Percentiles rank a stretch among this genome's conserved stretches.
phyloP scores from a whole-genome alignment of 2,329 filamentous ascomycete genomes.

The Colletotrichum tabaci region DNA sequence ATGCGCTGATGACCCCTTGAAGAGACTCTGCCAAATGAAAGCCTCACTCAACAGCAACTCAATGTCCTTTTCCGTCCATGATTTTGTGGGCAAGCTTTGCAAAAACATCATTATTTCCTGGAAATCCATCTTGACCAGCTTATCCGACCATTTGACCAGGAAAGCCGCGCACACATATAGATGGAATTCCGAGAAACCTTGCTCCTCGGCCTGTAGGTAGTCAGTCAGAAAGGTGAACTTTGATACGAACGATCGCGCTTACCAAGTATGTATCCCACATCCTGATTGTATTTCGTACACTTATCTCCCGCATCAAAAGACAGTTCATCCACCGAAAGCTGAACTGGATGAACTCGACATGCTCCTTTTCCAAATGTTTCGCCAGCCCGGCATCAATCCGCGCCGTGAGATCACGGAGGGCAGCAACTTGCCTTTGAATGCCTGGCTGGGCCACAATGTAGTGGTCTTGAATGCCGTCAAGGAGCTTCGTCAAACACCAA shows the following conservation, averaged over 20 bases:
- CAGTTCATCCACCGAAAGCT: slow-evolving; percentile 99
- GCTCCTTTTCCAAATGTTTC: slow-evolving; percentile 90
- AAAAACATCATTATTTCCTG: slow-evolving; percentile 99
- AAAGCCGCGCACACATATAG: slow-evolving; percentile 98
- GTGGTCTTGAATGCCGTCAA: slow-evolving; percentile 99
- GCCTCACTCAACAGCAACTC: slow-evolving; percentile 95
- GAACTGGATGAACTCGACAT: slow-evolving; percentile 99
- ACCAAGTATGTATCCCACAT: slow-evolving; percentile 99
- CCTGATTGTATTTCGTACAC: slow-evolving; percentile 93
- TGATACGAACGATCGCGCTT: slow-evolving; percentile 51
- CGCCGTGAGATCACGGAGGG: slow-evolving; percentile 89
- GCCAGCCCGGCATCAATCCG: slow-evolving; percentile 88
- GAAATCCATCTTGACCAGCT: slow-evolving; percentile 97
- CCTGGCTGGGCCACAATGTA: slow-evolving; percentile 98
- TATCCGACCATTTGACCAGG: slow-evolving; percentile 97
- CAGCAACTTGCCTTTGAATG: slow-evolving; percentile 93
- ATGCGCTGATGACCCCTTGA: slow-evolving; percentile 94
- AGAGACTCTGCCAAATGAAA: slow-evolving; percentile 98
- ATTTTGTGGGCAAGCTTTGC: slow-evolving; percentile 90
- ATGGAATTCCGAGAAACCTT: slow-evolving; percentile 98
- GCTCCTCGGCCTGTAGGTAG: slow-evolving; percentile 85
- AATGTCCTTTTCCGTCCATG: slow-evolving; percentile 98
- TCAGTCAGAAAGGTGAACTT: slow-evolving; percentile 20
- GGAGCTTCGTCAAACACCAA: slow-evolving; percentile 96
- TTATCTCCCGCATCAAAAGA: slow-evolving; percentile 96